These are phyloP conservation scores for Biancaea sappan DNA, from an alignment of 306 rosid species.

Conservation along the genomic window DNA sequence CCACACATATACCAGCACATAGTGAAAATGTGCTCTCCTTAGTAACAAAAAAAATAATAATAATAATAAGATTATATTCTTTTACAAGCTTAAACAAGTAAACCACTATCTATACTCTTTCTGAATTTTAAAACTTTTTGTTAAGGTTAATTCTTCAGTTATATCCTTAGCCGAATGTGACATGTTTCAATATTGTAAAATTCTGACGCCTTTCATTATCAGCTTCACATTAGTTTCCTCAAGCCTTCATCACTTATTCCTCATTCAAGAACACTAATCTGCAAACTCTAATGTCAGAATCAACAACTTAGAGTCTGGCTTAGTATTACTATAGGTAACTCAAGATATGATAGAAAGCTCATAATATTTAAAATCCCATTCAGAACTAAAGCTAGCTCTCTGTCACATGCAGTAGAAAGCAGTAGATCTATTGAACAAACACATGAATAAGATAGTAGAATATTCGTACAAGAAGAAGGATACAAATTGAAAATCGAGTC, in stretches of 20 bases:
- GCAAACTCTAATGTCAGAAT: background rate
- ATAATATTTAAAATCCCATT: background rate
- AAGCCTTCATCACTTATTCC: background rate
- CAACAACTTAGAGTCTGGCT: background rate
- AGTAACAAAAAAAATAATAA: background rate
- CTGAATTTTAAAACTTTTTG: background rate
- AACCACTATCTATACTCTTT: background rate
- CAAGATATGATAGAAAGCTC: slow-evolving; percentile 5
- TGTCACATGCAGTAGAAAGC: slow-evolving; percentile 10
- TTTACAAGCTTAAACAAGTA: background rate
- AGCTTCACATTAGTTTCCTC: background rate
- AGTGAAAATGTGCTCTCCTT: background rate
- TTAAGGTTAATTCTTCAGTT: background rate
- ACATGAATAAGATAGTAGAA: background rate
- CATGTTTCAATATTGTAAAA: background rate
- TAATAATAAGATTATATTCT: no score
- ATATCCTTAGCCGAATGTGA: background rate
- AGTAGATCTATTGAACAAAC: slow-evolving; percentile 21
- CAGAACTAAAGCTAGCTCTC: background rate
- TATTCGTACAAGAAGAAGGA: background rate
- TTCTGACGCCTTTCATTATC: background rate
- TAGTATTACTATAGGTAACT: slow-evolving; percentile 20
- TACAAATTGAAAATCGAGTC: slow-evolving; percentile 1
- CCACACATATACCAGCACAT: slow-evolving; percentile 3
- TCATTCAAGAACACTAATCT: background rate